Evolutionary conservation across 2,329 filamentous ascomycete genomes (phyloP), one percentile per base, ranked within the genome.

Genomic region (Colletotrichum magnum): DNA sequence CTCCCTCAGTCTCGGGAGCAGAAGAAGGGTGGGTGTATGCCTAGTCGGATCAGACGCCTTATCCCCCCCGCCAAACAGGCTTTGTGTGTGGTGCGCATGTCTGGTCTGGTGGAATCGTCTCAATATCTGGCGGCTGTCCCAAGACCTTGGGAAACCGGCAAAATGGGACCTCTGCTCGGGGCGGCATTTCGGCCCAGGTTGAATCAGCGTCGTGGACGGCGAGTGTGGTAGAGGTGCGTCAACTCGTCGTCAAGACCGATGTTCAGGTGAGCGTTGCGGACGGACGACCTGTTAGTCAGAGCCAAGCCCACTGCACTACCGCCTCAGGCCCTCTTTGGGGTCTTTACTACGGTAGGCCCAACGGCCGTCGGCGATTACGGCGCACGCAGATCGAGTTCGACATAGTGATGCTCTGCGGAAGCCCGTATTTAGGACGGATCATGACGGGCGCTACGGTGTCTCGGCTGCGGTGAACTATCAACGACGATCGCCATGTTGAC

Each of bases 371-470:
- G 56, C 56, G 54, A 59, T 41, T 12, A 43, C 51, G 32, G 26
- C 56, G 13, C 13, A 59, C 41, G 15, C 43, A 51, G 28, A 36
- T 43, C 12, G 12, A 50, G 32, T 50, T 65, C 32, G 24, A 48
- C 56, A 24, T 54, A n/a, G 56, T 57, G 54, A 18, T 54, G 53
- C 24, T 36, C 54, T 51, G 16, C 18, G 51, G 28, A 66, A 47
- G 62, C 67, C 67, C 67, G 67, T 69, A 67, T 60, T 60, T 67
- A 62, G 52, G 67, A 69, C 51, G 67, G 63, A 16, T 26, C 24
- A 60, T 26, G 63, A 67, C 50, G 57, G 28, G 21, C 51, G 43
- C n/a, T 63, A 26, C 45, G 48, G 28, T 43, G 26, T n/a, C 15
- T 51, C 51, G 43, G 43, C 51, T 51, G 15, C 43, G 26, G 6